Conservation (phyloP, 2,329 filamentous ascomycete genomes). For the Tolypocladium tundrense region DNA sequence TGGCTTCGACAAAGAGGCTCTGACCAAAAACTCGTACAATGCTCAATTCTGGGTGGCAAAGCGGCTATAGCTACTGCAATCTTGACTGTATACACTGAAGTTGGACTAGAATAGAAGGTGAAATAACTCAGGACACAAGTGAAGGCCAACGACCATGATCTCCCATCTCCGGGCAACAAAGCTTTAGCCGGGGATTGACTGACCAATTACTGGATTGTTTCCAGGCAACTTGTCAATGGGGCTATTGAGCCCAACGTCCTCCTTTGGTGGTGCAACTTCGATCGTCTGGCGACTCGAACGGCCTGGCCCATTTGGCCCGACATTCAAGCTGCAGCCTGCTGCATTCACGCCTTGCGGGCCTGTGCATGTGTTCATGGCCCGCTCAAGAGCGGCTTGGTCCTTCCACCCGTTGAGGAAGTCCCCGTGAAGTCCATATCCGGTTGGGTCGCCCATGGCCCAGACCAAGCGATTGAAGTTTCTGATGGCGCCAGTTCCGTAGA, state of each 20-base stretch:
- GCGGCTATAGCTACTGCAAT: neutral
- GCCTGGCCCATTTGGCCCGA: constrained; percentile 13
- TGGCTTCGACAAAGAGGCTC: constrained; percentile 36
- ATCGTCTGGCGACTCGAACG: constrained; percentile 6
- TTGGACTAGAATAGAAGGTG: neutral
- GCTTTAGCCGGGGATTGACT: neutral
- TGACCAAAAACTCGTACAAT: constrained; percentile 42
- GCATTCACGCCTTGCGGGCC: constrained; percentile 12
- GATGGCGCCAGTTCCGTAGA: constrained; percentile 28
- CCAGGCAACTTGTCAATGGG: constrained; percentile 14
- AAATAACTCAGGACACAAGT: too few species aligned
- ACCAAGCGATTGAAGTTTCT: constrained; percentile 15
- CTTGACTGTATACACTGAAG: neutral
- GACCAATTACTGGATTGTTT: constrained; percentile 13
- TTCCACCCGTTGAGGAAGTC: constrained; percentile 19
- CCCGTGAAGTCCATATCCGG: constrained; percentile 18
- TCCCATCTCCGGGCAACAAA: too few species aligned
- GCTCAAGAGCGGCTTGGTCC: constrained; percentile 14
- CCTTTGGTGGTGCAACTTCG: constrained; percentile 10
- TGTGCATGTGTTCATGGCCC: constrained; percentile 15
- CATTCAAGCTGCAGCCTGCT: constrained; percentile 14
- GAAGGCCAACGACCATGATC: too few species aligned
- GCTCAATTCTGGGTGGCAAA: constrained; percentile 44
- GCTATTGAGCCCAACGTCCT: constrained; percentile 14
- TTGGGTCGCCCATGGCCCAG: constrained; percentile 16